Conservation (phyloP, 805 yeast species). For the Saccharomycopsis sp. region DNA sequence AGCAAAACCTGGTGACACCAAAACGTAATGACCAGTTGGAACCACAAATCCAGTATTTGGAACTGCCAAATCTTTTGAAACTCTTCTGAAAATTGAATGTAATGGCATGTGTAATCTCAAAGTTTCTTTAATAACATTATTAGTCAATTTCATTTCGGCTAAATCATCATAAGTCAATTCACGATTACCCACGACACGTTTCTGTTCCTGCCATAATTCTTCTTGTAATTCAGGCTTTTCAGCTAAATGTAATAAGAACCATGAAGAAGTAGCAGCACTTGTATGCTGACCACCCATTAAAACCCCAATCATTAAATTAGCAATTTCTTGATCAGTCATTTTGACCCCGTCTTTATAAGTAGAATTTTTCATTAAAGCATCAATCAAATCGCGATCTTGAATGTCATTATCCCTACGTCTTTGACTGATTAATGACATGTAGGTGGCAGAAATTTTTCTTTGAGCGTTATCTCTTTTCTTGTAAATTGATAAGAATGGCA, state of each 20-base stretch:
- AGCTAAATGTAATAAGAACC: conserved; percentile 89
- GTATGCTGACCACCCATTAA: conserved; percentile 99
- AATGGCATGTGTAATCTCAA: conserved; percentile 94
- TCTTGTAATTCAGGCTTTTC: conserved; percentile 83
- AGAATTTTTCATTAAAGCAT: conserved; percentile 72
- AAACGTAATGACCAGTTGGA: conserved; percentile 82
- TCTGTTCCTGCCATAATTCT: conserved; percentile 69
- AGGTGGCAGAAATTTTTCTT: conserved; percentile 68
- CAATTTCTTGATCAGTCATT: conserved; percentile 94
- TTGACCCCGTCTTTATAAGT: conserved; percentile 88
- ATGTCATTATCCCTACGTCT: conserved; percentile 75
- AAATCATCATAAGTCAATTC: conserved; percentile 77
- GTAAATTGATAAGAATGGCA: conserved; percentile 77
- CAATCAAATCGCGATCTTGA: conserved; percentile 82
- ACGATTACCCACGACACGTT: conserved; percentile 47
- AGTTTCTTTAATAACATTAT: conserved; percentile 84
- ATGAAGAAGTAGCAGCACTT: conserved; percentile 90
- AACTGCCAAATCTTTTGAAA: conserved; percentile 65
- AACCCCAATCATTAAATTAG: conserved; percentile 88
- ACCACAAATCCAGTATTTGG: conserved; percentile 76
- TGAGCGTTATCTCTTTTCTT: conserved; percentile 85
- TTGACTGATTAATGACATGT: conserved; percentile 65
- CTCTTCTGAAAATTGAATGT: conserved; percentile 93
- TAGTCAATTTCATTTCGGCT: conserved; percentile 73
- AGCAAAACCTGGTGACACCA: conserved; percentile 92